Conservation (phyloP, 768 basidiomycete species). For the Agaricus bisporus region DNA sequence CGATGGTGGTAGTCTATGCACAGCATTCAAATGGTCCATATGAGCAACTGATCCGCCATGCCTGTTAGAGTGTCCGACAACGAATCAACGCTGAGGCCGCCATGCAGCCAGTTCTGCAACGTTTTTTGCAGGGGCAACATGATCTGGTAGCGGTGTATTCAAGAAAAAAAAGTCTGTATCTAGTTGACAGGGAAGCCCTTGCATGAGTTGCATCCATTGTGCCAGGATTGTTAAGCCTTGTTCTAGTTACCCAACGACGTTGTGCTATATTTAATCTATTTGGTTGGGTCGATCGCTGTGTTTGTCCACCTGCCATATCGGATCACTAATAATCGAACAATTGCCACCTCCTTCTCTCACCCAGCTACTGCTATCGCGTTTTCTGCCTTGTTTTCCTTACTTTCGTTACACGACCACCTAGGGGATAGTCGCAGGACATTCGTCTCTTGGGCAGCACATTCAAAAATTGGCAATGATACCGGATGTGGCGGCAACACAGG, state of each 20-base stretch:
- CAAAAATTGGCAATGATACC: background rate
- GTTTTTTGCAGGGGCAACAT: too few species aligned
- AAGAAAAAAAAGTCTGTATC: background rate
- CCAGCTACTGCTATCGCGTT: background rate
- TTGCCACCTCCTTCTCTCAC: background rate
- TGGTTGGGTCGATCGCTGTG: background rate
- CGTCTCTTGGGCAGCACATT: slow-evolving; percentile 27
- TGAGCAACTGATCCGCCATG: too few species aligned
- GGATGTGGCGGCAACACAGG: slow-evolving; percentile 9
- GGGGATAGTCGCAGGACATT: slow-evolving; percentile 45
- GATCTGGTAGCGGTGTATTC: too few species aligned
- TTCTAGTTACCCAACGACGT: slow-evolving; percentile 2
- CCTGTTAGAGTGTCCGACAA: too few species aligned
- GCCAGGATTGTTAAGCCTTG: background rate
- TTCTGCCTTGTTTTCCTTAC: background rate
- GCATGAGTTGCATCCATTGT: background rate
- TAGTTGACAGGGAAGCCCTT: background rate
- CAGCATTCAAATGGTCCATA: too few species aligned
- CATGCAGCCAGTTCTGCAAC: too few species aligned
- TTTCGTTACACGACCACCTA: slow-evolving; percentile 4
- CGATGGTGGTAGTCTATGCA: too few species aligned
- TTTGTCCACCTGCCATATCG: slow-evolving; percentile 9
- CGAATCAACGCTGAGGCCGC: too few species aligned
- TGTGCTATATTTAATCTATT: slow-evolving; percentile 7
- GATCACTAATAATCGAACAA: slow-evolving; percentile 10